Evolutionary conservation across 148 eudicot species (phyloP).

Genomic region (Chenopodium berlandieri): DNA sequence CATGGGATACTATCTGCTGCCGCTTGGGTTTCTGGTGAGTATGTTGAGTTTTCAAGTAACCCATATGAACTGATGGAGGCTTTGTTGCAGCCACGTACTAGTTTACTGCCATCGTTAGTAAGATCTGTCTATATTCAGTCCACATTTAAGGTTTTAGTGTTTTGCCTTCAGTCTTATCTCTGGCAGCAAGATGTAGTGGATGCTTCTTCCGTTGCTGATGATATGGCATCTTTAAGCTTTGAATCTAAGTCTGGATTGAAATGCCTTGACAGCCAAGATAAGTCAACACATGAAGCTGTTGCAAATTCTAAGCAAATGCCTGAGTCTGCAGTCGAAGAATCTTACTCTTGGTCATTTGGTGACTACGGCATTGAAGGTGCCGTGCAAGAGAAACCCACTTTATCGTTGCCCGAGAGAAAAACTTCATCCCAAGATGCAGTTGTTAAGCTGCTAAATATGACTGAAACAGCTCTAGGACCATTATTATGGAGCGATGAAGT

Average conservation of each 20-base stretch:
- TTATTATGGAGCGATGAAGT: constrained; percentile 63
- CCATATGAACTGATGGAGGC: constrained; percentile 79
- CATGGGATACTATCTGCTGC: constrained; percentile 71
- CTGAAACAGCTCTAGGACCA: constrained; percentile 51
- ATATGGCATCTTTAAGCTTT: constrained; percentile 17
- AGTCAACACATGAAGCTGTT: constrained; percentile 12
- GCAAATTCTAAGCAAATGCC: constrained; percentile 22
- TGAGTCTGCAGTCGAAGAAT: constrained; percentile 24
- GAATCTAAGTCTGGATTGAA: constrained; percentile 25
- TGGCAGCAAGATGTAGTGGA: constrained; percentile 39
- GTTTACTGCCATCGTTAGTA: constrained; percentile 62
- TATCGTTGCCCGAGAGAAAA: constrained; percentile 18
- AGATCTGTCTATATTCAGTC: constrained; percentile 86
- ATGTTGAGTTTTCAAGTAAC: constrained; percentile 69
- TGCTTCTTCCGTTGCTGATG: constrained; percentile 28
- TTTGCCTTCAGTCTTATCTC: constrained; percentile 59
- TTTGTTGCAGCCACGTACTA: constrained; percentile 85
- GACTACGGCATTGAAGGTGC: constrained; percentile 22
- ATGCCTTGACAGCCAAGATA: constrained; percentile 18
- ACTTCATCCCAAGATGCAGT: constrained; percentile 38
- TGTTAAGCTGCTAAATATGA: constrained; percentile 40
- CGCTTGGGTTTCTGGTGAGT: constrained; percentile 91
- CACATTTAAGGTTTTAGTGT: constrained; percentile 62
- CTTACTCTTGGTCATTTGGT: constrained; percentile 10
- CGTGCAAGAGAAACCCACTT: constrained; percentile 12